Conservation (phyloP, 176 grass and related monocot genomes). For the Aegilops umbellulata region DNA sequence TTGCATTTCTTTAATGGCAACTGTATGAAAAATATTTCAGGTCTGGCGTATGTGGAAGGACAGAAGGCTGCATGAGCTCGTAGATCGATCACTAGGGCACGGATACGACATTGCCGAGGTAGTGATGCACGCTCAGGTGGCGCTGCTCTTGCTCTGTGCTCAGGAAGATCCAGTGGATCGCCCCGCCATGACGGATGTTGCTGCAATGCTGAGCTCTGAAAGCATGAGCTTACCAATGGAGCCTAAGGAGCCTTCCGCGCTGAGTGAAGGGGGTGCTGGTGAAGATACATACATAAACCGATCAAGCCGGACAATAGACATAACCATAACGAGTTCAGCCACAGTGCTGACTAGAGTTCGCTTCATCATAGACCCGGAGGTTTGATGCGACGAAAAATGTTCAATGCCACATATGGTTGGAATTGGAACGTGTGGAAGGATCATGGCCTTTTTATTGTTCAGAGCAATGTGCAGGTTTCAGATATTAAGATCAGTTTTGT, state of each 20-base stretch:
- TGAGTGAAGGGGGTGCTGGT: neutral
- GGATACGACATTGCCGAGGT: neutral
- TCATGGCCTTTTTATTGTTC: no score
- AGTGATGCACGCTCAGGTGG: constrained; percentile 33
- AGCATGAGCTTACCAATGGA: neutral
- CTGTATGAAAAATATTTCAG: constrained; percentile 41
- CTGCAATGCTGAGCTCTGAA: constrained; percentile 29
- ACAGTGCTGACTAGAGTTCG: constrained; percentile 24
- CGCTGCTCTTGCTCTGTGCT: constrained; percentile 43
- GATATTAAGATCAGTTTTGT: no score
- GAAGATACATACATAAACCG: neutral
- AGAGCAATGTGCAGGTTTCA: no score
- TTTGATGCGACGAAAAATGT: neutral
- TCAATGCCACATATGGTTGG: no score
- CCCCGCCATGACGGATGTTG: constrained; percentile 36
- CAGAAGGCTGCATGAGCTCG: constrained; percentile 23
- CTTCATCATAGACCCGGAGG: constrained; percentile 30
- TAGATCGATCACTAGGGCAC: constrained; percentile 23
- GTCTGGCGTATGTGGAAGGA: constrained; percentile 48
- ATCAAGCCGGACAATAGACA: constrained; percentile 39
- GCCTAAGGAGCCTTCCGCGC: constrained; percentile 22
- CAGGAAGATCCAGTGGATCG: constrained; percentile 49
- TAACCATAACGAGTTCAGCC: constrained; percentile 34
- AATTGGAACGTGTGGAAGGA: neutral
- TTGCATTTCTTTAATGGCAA: no score